phyloP scores from a whole-genome alignment of 176 grass and related monocot genomes.

The Aechmea fasciata region DNA sequence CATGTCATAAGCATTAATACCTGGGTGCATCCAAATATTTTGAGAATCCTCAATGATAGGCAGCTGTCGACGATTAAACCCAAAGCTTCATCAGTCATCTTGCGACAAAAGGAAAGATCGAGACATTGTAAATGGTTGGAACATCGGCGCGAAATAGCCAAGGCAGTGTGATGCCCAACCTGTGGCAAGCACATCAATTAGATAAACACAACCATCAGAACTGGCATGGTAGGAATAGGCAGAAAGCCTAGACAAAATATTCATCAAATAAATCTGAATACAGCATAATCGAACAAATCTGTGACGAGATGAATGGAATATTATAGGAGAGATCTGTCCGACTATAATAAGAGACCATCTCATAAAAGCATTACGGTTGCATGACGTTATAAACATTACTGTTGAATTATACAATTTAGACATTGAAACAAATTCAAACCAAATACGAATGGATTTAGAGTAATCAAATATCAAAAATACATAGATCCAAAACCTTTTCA shows the following conservation, averaged over 20 bases:
- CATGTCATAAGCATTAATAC: constrained; percentile 22
- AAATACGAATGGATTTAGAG: constrained; percentile 3
- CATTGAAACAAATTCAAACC: constrained; percentile 13
- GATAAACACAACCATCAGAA: background rate
- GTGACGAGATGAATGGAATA: too few relatives aligned
- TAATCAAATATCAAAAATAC: constrained; percentile 9
- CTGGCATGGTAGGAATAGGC: constrained; percentile 6
- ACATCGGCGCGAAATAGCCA: constrained; percentile 60
- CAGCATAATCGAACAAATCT: constrained; percentile 4
- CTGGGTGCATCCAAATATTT: constrained; percentile 96
- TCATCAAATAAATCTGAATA: constrained; percentile 1
- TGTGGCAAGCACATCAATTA: constrained; percentile 30
- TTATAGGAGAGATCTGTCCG: background rate
- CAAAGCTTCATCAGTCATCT: constrained; percentile 70
- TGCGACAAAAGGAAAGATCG: constrained; percentile 91
- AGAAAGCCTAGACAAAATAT: background rate
- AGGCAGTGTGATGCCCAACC: constrained; percentile 70
- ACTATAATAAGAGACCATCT: constrained; percentile 2
- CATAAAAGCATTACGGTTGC: background rate
- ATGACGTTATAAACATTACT: too few relatives aligned
- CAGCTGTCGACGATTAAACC: constrained; percentile 71
- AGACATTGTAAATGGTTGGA: constrained; percentile 39
- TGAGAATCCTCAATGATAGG: constrained; percentile 54
- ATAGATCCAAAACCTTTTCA: constrained; percentile 44
- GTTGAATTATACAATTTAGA: background rate